These are phyloP conservation scores for Fusarium sp. DNA, from an alignment of 2,329 filamentous ascomycete species.

Conservation along the genomic window DNA sequence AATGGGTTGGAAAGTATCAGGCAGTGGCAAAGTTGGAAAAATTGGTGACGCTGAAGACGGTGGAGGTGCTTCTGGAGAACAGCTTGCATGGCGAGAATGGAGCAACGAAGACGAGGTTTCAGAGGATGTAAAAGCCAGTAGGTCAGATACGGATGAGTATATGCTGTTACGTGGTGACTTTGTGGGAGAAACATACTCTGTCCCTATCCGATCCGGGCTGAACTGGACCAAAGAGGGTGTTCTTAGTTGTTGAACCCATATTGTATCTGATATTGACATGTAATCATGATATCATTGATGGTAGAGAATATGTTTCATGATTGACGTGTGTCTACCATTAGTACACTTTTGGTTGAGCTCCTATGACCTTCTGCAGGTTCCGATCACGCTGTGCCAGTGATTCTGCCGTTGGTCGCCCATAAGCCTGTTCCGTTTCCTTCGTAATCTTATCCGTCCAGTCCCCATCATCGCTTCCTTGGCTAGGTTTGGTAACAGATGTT, in stretches of 20 bases:
- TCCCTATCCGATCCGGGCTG: neutral
- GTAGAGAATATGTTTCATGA: neutral
- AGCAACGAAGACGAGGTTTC: neutral
- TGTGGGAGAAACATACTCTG: neutral
- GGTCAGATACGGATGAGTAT: neutral
- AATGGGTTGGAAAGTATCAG: neutral
- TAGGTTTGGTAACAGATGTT: neutral
- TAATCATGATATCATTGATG: neutral
- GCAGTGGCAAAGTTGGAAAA: neutral
- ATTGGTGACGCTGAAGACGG: fast-evolving
- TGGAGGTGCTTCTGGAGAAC: fast-evolving
- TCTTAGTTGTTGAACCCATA: neutral
- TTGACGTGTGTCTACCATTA: neutral
- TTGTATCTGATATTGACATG: too few species aligned
- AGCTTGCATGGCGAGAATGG: neutral
- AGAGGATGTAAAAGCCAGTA: neutral
- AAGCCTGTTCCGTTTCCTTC: constrained; percentile 14
- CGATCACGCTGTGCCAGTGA: constrained; percentile 20
- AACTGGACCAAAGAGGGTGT: neutral
- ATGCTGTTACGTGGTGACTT: neutral
- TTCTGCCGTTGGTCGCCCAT: constrained; percentile 15
- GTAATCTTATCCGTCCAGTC: constrained; percentile 28
- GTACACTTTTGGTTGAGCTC: constrained; percentile 14
- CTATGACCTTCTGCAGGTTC: constrained; percentile 24
- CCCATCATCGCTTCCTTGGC: neutral